Percentiles rank a stretch among this genome's conserved stretches.
Conservation (phyloP, 148 eudicot genomes). For the Limonium bicolor region DNA sequence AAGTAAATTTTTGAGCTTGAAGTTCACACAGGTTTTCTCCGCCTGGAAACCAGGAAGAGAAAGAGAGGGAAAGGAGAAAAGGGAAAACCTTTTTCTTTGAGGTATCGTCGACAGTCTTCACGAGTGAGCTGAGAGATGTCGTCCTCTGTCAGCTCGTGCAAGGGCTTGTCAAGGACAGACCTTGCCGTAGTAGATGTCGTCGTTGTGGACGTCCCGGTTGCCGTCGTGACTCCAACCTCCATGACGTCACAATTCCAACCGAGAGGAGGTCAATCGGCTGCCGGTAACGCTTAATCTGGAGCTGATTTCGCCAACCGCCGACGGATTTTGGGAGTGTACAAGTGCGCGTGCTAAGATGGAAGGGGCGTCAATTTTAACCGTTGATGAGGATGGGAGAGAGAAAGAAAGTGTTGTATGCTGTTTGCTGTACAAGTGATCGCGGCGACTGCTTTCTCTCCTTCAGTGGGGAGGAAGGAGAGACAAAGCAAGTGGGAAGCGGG, state of each 20-base stretch:
- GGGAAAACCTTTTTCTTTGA: slow-evolving; percentile 66
- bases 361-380: not conserved
- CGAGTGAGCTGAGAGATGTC: slow-evolving; percentile 99
- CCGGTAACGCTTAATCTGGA: no score
- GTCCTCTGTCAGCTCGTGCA: slow-evolving; percentile 72
- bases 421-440: no score
- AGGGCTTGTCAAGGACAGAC: slow-evolving; percentile 34
- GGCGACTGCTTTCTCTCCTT: slow-evolving; percentile 5
- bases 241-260: slow-evolving; percentile 1
- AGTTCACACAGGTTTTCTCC: no score
- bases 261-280: not conserved
- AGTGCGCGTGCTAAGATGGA: no score
- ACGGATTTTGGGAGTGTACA: not conserved
- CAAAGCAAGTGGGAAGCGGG: not conserved
- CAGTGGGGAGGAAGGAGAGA: slow-evolving; percentile 1
- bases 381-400: not conserved
- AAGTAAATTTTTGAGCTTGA: no score
- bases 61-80: not conserved
- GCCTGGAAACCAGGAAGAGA: no score
- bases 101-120: slow-evolving; percentile 95
- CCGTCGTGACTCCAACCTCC: not conserved
- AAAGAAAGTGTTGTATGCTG: no score
- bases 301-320: no score
- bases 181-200: not conserved
- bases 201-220: not conserved